phyloP scores from a whole-genome alignment of 805 yeast genomes.

The Candida maesae region DNA sequence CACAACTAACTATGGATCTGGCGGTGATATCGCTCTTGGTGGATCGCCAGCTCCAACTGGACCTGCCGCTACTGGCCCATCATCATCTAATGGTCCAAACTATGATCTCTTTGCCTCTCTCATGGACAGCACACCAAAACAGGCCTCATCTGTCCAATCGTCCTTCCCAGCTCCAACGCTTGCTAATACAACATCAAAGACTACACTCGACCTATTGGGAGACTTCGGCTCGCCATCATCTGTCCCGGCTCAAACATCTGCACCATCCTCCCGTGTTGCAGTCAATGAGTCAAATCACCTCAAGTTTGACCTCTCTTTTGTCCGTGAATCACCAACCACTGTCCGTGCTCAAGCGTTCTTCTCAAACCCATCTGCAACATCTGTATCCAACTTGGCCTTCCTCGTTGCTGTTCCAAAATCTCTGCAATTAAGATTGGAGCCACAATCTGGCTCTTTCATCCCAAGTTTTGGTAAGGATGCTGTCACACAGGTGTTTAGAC shows the following conservation, averaged over 20 bases:
- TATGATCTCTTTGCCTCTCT: slow-evolving; percentile 25
- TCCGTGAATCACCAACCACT: slow-evolving; percentile 34
- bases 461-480: slow-evolving; percentile 45
- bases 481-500: slow-evolving; percentile 47
- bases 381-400: slow-evolving; percentile 51
- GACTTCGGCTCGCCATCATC: slow-evolving; percentile 16
- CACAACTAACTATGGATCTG: slow-evolving; percentile 38
- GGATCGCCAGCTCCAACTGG: slow-evolving; percentile 31
- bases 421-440: slow-evolving; percentile 52
- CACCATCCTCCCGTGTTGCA: slow-evolving; percentile 23
- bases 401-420: slow-evolving; percentile 69
- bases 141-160: slow-evolving; percentile 12
- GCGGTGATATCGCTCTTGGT: slow-evolving; percentile 45
- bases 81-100: slow-evolving; percentile 25
- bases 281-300: slow-evolving; percentile 45
- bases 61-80: slow-evolving; percentile 22
- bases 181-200: slow-evolving; percentile 6
- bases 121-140: slow-evolving; percentile 20
- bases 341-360: slow-evolving; percentile 45
- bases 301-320: slow-evolving; percentile 44
- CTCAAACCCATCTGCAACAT: slow-evolving; percentile 44
- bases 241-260: slow-evolving; percentile 5
- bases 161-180: not conserved
- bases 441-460: slow-evolving; percentile 57
- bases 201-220: slow-evolving; percentile 23